phyloP scores from a whole-genome alignment of 495 filamentous ascomycete genomes.

The Annulohypoxylon moriforme region DNA sequence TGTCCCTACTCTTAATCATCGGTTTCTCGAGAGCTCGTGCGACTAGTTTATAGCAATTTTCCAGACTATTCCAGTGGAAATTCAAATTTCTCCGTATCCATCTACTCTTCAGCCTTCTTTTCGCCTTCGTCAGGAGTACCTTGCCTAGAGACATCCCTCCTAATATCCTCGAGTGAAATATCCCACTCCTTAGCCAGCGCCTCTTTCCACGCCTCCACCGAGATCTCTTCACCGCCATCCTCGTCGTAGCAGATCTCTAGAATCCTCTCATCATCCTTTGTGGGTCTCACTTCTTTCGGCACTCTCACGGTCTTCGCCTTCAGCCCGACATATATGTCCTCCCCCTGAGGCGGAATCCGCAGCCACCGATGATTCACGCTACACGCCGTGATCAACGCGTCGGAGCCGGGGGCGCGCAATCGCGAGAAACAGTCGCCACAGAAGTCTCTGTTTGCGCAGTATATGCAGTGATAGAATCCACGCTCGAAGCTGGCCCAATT shows the following conservation, averaged over 20 bases:
- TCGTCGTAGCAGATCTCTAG: constrained; percentile 4
- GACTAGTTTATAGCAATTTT: not conserved
- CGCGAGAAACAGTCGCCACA: not conserved
- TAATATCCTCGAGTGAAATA: constrained; percentile 4
- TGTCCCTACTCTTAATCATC: too few species aligned
- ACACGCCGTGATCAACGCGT: not conserved
- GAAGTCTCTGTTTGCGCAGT: constrained; percentile 7
- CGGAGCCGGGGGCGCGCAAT: not conserved
- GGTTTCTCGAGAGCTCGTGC: not conserved
- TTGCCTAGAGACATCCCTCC: not conserved
- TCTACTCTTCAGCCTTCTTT: not conserved
- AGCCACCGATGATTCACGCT: constrained; percentile 1
- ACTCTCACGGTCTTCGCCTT: not conserved
- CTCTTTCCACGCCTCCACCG: constrained; percentile 8
- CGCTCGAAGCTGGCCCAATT: not conserved
- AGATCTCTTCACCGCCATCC: not conserved
- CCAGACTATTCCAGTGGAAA: not conserved
- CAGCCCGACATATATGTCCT: not conserved
- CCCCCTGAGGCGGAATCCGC: not conserved
- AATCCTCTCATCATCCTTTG: not conserved
- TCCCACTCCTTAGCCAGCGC: constrained; percentile 7
- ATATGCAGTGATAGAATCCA: constrained; percentile 9
- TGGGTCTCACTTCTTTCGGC: constrained; percentile 2
- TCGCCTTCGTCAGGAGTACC: not conserved
- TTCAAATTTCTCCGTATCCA: not conserved